phyloP scores from a whole-genome alignment of 2,329 filamentous ascomycete genomes.

The Zasmidium cellare region DNA sequence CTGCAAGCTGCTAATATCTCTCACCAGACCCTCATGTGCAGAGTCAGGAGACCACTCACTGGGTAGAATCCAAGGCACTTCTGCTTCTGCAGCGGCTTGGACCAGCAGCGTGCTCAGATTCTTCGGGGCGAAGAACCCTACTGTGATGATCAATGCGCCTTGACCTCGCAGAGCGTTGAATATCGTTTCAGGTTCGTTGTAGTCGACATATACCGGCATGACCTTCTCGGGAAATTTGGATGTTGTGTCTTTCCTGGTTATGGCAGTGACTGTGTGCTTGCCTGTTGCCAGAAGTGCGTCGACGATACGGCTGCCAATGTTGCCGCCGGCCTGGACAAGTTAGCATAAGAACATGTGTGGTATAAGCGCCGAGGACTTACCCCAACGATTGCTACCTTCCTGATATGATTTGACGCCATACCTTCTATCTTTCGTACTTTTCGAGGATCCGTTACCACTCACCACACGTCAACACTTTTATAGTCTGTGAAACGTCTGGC shows the following conservation, averaged over 20 bases:
- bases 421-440: too few relatives aligned
- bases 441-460: too few relatives aligned
- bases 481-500: too few relatives aligned
- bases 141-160: not conserved
- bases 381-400: slow-evolving; percentile 44
- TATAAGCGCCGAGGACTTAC: not conserved
- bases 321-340: not conserved
- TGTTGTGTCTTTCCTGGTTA: slow-evolving; percentile 48
- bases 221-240: slow-evolving; percentile 43
- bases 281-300: slow-evolving; percentile 43
- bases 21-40: slow-evolving; percentile 11
- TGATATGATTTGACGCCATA: slow-evolving; percentile 24
- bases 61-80: not conserved
- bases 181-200: slow-evolving; percentile 42
- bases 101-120: not conserved
- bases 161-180: slow-evolving; percentile 29
- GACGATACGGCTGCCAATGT: slow-evolving; percentile 28
- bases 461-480: too few relatives aligned
- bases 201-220: slow-evolving; percentile 44
- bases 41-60: slow-evolving; percentile 10
- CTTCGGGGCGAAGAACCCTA: not conserved
- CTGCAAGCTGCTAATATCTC: slow-evolving; percentile 16
- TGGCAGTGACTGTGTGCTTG: slow-evolving; percentile 50
- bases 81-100: not conserved
- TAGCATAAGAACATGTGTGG: slow-evolving; percentile 1